A percentile compares a stretch with the other conserved stretches of the same genome.
Evolutionary conservation across 1,284 basidiomycete genomes (phyloP).

Genomic region (Naganishia sp.): DNA sequence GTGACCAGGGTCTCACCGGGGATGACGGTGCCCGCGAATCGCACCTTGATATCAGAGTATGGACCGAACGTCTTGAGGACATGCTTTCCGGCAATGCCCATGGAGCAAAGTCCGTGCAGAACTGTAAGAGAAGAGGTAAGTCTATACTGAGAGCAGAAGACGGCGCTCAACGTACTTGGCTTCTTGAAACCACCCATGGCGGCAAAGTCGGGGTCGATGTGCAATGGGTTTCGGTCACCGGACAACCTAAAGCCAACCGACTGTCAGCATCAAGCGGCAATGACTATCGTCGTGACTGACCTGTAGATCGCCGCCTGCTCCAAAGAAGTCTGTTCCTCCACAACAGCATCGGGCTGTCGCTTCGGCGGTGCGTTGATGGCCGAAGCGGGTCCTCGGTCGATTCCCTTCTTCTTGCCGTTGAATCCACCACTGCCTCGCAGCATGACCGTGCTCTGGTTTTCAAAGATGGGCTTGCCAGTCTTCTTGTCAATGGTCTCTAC

Average conservation of each 20-base stretch:
- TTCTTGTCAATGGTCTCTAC: conserved; percentile 77
- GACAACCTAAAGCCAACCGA: conserved; percentile 61
- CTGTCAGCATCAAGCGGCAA: conserved; percentile 1
- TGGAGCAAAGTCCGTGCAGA: conserved; percentile 76
- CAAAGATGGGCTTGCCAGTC: conserved; percentile 80
- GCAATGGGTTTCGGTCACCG: conserved; percentile 88
- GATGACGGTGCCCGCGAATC: conserved; percentile 71
- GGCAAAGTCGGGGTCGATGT: conserved; percentile 92
- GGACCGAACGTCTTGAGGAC: conserved; percentile 81
- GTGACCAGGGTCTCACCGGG: conserved; percentile 94
- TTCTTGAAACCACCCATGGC: conserved; percentile 91
- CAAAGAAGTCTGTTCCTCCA: conserved; percentile 79
- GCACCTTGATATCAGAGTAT: conserved; percentile 93
- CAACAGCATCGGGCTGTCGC: conserved; percentile 76
- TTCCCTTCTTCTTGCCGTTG: conserved; percentile 83
- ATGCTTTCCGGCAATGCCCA: conserved; percentile 95
- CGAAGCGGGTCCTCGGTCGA: conserved; percentile 85
- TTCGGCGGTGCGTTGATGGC: conserved; percentile 81
- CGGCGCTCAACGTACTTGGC: conserved; percentile 59
- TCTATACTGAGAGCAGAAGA: conserved; percentile 57
- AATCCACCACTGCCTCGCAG: conserved; percentile 94
- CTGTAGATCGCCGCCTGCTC: conserved; percentile 90
- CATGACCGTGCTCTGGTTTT: conserved; percentile 90
- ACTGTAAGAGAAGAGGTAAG: conserved; percentile 39
- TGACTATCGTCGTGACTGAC: conserved; percentile 53